Evolutionary conservation across 169 alveolate genomes (phyloP).

Genomic region (Prorocentrum cordatum): DNA sequence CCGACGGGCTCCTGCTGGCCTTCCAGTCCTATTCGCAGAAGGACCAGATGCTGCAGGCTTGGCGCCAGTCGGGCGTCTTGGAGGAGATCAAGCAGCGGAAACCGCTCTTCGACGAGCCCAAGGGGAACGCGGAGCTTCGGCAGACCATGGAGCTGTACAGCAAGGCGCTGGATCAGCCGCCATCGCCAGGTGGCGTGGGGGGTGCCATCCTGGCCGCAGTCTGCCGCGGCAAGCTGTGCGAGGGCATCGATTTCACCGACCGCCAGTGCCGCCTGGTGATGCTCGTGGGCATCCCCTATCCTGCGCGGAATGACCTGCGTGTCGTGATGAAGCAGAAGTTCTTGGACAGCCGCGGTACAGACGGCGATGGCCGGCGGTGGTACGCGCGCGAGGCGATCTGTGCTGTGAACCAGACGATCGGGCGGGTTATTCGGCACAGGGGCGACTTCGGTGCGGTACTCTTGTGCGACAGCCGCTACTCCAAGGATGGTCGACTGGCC

Average conservation of each 20-base stretch:
- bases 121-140: constrained; percentile 40
- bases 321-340: constrained; percentile 84
- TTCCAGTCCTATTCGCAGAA: constrained; percentile 42
- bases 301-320: constrained; percentile 82
- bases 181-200: neutral
- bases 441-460: constrained; percentile 89
- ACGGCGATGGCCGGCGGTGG: constrained; percentile 76
- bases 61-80: constrained; percentile 17
- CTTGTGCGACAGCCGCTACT: constrained; percentile 84
- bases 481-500: neutral
- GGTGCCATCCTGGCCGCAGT: constrained; percentile 90
- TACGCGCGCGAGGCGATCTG: constrained; percentile 88
- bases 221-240: constrained; percentile 91
- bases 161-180: no score
- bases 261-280: constrained; percentile 85
- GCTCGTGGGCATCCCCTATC: constrained; percentile 89
- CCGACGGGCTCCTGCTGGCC: constrained; percentile 38
- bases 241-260: constrained; percentile 91
- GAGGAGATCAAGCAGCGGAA: neutral
- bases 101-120: constrained; percentile 41
- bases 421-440: constrained; percentile 92
- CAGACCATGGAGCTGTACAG: no score
- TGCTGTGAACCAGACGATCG: constrained; percentile 93
- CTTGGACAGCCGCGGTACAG: neutral
- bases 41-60: constrained; percentile 3